Evolutionary conservation across 2,329 filamentous ascomycete species (phyloP).

Genomic region (Epichloe aotearoae): DNA sequence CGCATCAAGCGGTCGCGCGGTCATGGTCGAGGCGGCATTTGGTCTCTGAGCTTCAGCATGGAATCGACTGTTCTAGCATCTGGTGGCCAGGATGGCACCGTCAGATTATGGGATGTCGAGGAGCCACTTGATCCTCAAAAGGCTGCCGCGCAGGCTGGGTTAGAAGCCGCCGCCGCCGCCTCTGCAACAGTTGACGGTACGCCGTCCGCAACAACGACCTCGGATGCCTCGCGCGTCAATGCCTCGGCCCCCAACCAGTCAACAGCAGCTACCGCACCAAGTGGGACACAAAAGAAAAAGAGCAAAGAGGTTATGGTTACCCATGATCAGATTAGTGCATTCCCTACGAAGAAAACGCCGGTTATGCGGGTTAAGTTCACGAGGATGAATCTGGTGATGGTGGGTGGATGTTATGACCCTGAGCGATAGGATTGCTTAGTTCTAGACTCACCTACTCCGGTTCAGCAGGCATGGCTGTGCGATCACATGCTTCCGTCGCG

Average conservation of each 20-base stretch:
- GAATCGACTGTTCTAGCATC: constrained; percentile 86
- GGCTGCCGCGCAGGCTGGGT: constrained; percentile 31
- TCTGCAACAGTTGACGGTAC: constrained; percentile 32
- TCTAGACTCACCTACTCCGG: constrained; percentile 2
- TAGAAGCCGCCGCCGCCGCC: constrained; percentile 27
- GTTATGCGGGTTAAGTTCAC: constrained; percentile 91
- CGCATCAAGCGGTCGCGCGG: constrained; percentile 87
- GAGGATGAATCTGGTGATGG: constrained; percentile 85
- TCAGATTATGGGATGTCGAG: constrained; percentile 86
- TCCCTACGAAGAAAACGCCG: constrained; percentile 90
- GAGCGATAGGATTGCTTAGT: constrained; percentile 24
- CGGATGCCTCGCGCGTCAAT: constrained; percentile 15
- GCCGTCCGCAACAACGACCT: constrained; percentile 12
- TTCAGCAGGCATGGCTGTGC: neutral
- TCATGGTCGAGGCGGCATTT: constrained; percentile 86
- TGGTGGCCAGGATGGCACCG: constrained; percentile 81
- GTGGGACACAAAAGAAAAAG: constrained; percentile 51
- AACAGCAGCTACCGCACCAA: constrained; percentile 13
- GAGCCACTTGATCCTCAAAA: constrained; percentile 53
- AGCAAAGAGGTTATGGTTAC: constrained; percentile 82
- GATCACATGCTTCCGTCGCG: constrained; percentile 5
- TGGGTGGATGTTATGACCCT: constrained; percentile 58
- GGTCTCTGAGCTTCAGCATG: constrained; percentile 84
- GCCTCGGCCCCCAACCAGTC: constrained; percentile 12
- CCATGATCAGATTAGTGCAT: constrained; percentile 87